A percentile compares a stretch with the other conserved stretches of the same genome.
These are phyloP conservation scores for Leersia perrieri DNA, from an alignment of 176 grass and related monocot genomes.

Conservation along the genomic window DNA sequence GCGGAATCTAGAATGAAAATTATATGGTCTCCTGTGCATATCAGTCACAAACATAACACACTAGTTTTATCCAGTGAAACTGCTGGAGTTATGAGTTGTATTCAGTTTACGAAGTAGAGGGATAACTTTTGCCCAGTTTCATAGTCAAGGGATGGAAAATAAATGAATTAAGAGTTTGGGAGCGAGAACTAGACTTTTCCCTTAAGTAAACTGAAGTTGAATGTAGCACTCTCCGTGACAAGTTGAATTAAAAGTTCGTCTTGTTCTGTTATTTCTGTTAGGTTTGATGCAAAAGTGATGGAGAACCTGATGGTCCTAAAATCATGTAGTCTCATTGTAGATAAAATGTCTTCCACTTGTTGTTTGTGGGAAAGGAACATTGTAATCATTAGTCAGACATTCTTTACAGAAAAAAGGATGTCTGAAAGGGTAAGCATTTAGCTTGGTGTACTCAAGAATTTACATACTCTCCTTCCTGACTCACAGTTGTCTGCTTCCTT, in stretches of 20 bases:
- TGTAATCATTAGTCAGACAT: not conserved
- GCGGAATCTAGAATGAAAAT: too few species aligned
- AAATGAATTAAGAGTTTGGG: too few species aligned
- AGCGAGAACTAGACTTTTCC: too few species aligned
- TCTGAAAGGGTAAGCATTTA: not conserved
- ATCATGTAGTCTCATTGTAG: not conserved
- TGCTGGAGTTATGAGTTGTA: too few species aligned
- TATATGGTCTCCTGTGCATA: too few species aligned
- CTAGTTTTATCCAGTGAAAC: too few species aligned
- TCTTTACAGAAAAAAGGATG: not conserved
- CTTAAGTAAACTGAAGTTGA: constrained; percentile 8
- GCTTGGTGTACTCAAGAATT: not conserved
- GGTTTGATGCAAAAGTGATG: not conserved
- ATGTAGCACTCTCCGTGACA: constrained; percentile 26
- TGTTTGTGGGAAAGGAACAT: not conserved
- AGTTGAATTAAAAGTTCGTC: constrained; percentile 6
- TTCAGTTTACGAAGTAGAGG: too few species aligned
- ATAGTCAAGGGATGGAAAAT: too few species aligned
- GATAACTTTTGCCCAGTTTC: too few species aligned
- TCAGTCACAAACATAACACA: too few species aligned
- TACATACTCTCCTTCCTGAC: not conserved
- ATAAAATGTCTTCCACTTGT: not conserved
- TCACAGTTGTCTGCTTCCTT: not conserved
- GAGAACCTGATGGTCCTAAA: not conserved
- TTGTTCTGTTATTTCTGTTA: constrained; percentile 12